Percentiles rank a stretch among this genome's conserved stretches.
Conservation (phyloP, 352 stramenopile genomes). For the Globisporangium cederbergense region DNA sequence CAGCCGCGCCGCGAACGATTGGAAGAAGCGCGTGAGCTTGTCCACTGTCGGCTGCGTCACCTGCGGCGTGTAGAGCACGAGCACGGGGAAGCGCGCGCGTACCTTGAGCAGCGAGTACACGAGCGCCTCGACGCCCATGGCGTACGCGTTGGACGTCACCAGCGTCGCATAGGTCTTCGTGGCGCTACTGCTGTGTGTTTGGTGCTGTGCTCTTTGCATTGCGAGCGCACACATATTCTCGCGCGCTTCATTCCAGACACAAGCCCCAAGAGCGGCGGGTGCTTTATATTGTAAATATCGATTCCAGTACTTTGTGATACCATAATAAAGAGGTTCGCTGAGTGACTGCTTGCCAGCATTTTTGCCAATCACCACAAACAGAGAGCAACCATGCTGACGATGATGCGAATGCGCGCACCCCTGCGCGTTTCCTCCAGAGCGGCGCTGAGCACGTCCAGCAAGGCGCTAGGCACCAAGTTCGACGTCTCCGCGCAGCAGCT, state of each 20-base stretch:
- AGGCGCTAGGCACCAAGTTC: slow-evolving; percentile 35
- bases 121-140: slow-evolving; percentile 38
- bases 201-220: no score
- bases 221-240: no score
- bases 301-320: no score
- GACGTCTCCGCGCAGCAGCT: slow-evolving; percentile 34
- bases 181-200: no score
- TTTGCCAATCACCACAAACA: background rate
- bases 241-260: no score
- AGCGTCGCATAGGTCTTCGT: slow-evolving; percentile 28
- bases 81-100: slow-evolving; percentile 14
- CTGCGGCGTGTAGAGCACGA: slow-evolving; percentile 38
- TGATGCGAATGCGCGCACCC: background rate
- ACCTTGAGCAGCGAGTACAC: slow-evolving; percentile 27
- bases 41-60: slow-evolving; percentile 15
- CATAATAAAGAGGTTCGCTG: background rate
- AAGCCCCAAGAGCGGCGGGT: no score
- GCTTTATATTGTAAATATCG: no score
- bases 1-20: slow-evolving; percentile 7
- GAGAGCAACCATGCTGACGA: background rate
- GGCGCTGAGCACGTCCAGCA: slow-evolving; percentile 5
- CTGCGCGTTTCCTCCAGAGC: background rate
- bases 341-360: background rate
- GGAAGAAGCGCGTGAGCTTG: slow-evolving; percentile 27
- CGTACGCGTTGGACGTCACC: slow-evolving; percentile 36